These are phyloP conservation scores for Macadamia integrifolia DNA, from an alignment of 164 flowering plant genomes.

Conservation along the genomic window DNA sequence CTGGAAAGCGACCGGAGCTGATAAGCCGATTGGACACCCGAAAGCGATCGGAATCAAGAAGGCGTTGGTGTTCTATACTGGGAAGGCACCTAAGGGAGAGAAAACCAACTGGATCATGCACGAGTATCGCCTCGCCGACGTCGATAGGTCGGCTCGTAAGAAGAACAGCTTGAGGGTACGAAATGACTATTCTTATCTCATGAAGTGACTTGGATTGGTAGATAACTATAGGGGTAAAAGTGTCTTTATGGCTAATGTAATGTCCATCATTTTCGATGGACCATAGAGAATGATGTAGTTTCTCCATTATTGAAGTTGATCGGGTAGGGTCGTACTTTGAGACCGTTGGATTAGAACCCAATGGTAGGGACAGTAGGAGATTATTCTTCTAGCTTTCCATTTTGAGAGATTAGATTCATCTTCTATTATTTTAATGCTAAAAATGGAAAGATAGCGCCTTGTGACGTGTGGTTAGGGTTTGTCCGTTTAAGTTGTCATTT, in stretches of 20 bases:
- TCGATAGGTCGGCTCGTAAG: constrained; percentile 49
- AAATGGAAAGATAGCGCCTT: background rate
- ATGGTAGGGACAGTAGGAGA: too few species aligned
- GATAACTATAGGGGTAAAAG: background rate
- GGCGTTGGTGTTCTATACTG: constrained; percentile 61
- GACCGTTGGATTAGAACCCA: too few species aligned
- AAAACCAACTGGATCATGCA: constrained; percentile 83
- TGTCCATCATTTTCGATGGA: background rate
- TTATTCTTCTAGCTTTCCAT: background rate
- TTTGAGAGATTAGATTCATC: background rate
- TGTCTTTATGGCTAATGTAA: background rate
- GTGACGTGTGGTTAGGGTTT: background rate
- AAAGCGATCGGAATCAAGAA: constrained; percentile 56
- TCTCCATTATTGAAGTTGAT: too few species aligned
- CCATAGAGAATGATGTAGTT: background rate
- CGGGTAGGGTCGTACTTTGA: too few species aligned
- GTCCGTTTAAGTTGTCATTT: background rate
- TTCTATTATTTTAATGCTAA: background rate
- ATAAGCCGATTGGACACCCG: constrained; percentile 61
- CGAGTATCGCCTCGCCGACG: constrained; percentile 61
- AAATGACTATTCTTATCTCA: background rate
- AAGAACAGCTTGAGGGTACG: constrained; percentile 45
- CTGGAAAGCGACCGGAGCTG: constrained; percentile 75
- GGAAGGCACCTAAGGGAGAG: constrained; percentile 52
- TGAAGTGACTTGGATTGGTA: too few species aligned